Evolutionary conservation across 208 protist species (phyloP), one percentile per base, ranked within the genome.

Genomic region (Trypanosoma theileri): DNA sequence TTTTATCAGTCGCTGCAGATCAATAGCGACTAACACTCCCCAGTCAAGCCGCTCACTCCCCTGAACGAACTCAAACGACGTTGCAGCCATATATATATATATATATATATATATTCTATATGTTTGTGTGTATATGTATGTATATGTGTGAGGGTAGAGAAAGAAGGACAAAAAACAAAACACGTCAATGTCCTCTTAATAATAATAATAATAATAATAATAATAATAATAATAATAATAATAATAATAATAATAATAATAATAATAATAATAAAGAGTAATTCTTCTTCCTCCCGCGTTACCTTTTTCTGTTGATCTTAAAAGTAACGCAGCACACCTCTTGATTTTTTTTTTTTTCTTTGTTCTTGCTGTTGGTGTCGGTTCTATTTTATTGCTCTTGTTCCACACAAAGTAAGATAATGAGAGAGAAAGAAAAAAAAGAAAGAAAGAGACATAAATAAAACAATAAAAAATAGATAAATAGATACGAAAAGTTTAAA

Each of bases 1-100:
- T 64, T 83, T 79, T 65, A 92, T 71, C 12, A 97, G 75, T 4
- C 88, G 87, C 35, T 92, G 74, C 0, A 92, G 53, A 64, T 97
- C 89, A 55, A 97, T 95, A 46, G 86, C 79, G 26, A 93, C 86
- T 6, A 97, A 78, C 14, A 97, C 78, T 19, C 88, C 88, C 90
- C 92, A 97, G 81, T 97, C 89, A 0, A 97, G 79, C 22, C 89
- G 78, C 75, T 97, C 88, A 52, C 84, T 94, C 10, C 89, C 87
- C 55, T 92, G 82, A 42, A 89, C 77, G 70, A 94, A 95, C 62
- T 88, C 65, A 59, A 97, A 97, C 3, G 59, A 57, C 12, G 68
- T 53, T 21, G 75, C 62, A 16, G 73, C 69, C 69, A 71, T 75
- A 16, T 6, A 21, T 26, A 65, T 42, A 65, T 12, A 17, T 65